Conservation (phyloP, 257 asterid genomes). For the Solanum medicagineum region DNA sequence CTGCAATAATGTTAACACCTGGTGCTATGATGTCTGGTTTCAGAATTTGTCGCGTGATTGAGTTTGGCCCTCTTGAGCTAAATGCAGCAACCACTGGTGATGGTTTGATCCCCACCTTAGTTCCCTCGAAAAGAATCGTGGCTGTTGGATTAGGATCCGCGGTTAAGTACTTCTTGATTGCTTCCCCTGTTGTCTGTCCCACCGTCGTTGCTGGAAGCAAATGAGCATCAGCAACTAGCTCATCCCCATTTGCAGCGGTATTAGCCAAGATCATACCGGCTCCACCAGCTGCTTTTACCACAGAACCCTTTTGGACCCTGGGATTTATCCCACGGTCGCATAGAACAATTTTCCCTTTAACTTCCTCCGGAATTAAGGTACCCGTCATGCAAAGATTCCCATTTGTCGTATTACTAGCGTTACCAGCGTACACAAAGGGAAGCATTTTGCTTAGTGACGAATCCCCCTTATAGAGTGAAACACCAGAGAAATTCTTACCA, state of each 20-base stretch:
- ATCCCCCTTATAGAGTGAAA: conserved; percentile 39
- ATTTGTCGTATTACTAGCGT: conserved; percentile 8
- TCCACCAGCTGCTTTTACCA: conserved; percentile 46
- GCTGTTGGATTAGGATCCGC: conserved; percentile 23
- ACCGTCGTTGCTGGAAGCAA: conserved; percentile 45
- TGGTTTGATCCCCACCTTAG: conserved; percentile 51
- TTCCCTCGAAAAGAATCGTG: conserved; percentile 36
- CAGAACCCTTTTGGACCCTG: conserved; percentile 38
- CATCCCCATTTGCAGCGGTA: conserved; percentile 53
- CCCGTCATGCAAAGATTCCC: conserved; percentile 36
- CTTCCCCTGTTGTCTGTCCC: conserved; percentile 34
- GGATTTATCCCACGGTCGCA: conserved; percentile 48
- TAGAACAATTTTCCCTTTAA: conserved; percentile 44
- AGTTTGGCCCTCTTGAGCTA: conserved; percentile 54
- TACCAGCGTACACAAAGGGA: conserved; percentile 25
- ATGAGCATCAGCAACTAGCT: conserved; percentile 52
- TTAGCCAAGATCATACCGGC: conserved; percentile 51
- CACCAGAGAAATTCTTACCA: conserved; percentile 33
- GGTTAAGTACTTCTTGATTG: conserved; percentile 25
- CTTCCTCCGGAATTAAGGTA: conserved; percentile 23
- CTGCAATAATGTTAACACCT: conserved; percentile 44
- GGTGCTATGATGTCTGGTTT: conserved; percentile 68
- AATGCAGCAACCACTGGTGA: conserved; percentile 64
- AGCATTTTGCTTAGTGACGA: conserved; percentile 26
- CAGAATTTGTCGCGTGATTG: conserved; percentile 42